phyloP scores from a whole-genome alignment of 768 basidiomycete genomes.

The Suillus subalutaceus region DNA sequence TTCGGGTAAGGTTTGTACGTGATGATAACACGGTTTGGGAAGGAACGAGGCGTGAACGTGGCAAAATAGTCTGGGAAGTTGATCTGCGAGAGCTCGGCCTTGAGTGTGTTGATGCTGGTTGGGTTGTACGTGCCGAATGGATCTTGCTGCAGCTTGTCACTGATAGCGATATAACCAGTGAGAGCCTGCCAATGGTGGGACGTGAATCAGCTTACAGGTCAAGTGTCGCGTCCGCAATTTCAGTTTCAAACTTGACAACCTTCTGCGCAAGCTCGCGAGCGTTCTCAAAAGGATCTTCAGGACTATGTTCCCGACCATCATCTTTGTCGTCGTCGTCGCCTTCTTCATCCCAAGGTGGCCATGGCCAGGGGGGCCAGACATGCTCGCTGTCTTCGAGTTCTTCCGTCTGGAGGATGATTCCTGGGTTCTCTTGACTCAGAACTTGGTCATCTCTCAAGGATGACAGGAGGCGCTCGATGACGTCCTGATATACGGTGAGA shows the following conservation, averaged over 20 bases:
- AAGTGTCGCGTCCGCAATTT: slow-evolving; percentile 76
- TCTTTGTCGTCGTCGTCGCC: slow-evolving; percentile 46
- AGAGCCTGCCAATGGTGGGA: neutral
- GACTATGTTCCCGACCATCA: slow-evolving; percentile 31
- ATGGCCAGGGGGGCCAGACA: slow-evolving; percentile 81
- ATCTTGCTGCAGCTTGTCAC: slow-evolving; percentile 73
- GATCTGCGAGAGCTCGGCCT: slow-evolving; percentile 70
- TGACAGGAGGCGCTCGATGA: slow-evolving; percentile 68
- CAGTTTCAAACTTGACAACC: slow-evolving; percentile 78
- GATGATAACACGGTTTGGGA: slow-evolving; percentile 76
- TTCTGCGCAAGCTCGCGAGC: slow-evolving; percentile 67
- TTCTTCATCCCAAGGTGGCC: slow-evolving; percentile 83
- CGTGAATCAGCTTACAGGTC: slow-evolving; percentile 59
- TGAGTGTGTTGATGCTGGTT: slow-evolving; percentile 67
- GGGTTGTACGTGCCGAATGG: slow-evolving; percentile 92
- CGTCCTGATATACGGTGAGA: slow-evolving; percentile 66
- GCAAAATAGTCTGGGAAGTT: slow-evolving; percentile 87
- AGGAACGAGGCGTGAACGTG: slow-evolving; percentile 76
- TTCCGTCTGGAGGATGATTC: slow-evolving; percentile 40
- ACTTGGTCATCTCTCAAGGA: slow-evolving; percentile 53
- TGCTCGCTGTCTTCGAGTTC: slow-evolving; percentile 33
- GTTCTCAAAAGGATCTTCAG: slow-evolving; percentile 40
- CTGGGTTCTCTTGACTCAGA: slow-evolving; percentile 21
- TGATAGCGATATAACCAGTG: slow-evolving; percentile 24
- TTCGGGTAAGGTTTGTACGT: slow-evolving; percentile 78